Evolutionary conservation across 768 basidiomycete genomes (phyloP).

Genomic region (Zangia roseola): DNA sequence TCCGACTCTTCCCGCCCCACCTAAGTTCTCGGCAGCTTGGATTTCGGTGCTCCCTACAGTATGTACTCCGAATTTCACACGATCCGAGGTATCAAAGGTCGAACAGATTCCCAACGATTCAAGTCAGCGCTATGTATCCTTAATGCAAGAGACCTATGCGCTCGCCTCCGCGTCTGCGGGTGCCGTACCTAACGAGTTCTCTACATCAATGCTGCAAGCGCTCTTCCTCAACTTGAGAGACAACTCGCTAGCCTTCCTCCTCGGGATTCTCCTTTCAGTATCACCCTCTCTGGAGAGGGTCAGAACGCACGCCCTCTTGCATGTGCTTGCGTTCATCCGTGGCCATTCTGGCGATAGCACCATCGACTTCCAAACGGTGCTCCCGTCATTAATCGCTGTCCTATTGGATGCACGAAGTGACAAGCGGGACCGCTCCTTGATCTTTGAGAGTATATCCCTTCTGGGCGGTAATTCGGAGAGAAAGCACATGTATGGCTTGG

Average conservation of each 20-base stretch:
- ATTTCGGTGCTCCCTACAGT: slow-evolving; percentile 40
- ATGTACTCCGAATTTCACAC: slow-evolving; percentile 6
- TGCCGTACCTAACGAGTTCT: slow-evolving; percentile 40
- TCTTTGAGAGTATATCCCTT: slow-evolving; percentile 54
- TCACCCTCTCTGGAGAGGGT: slow-evolving; percentile 31
- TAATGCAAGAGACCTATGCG: slow-evolving; percentile 65
- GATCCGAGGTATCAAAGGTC: slow-evolving; percentile 14
- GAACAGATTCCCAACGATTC: slow-evolving; percentile 12
- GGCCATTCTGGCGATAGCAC: slow-evolving; percentile 59
- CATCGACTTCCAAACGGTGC: slow-evolving; percentile 77
- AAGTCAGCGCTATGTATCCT: slow-evolving; percentile 48
- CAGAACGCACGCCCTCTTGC: slow-evolving; percentile 60
- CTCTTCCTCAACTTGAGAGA: slow-evolving; percentile 70
- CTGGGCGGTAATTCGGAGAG: slow-evolving; percentile 41
- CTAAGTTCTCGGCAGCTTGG: slow-evolving; percentile 43
- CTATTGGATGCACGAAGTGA: slow-evolving; percentile 35
- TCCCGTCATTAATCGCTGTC: slow-evolving; percentile 67
- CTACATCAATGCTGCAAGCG: slow-evolving; percentile 55
- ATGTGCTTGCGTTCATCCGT: slow-evolving; percentile 77
- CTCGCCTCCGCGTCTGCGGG: slow-evolving; percentile 58
- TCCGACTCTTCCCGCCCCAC: slow-evolving; percentile 47
- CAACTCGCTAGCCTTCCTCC: slow-evolving; percentile 77
- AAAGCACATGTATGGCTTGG: slow-evolving; percentile 66
- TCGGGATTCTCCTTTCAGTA: slow-evolving; percentile 59
- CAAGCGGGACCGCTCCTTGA: slow-evolving; percentile 34